phyloP scores from a whole-genome alignment of 179 eudicot species.

The Carnegiea gigantea region DNA sequence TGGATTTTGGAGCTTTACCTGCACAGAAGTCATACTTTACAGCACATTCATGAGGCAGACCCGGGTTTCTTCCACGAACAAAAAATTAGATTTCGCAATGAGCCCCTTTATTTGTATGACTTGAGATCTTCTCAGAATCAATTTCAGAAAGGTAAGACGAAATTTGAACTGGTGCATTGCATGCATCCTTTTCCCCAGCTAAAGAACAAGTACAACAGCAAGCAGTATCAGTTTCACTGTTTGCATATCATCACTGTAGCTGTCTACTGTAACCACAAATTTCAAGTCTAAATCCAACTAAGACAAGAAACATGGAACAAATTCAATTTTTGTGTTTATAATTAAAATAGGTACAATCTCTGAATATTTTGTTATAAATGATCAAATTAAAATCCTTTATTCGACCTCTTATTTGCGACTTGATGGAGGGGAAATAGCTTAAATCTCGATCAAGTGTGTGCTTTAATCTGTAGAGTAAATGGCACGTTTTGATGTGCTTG shows the following conservation, averaged over 20 bases:
- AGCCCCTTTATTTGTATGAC: conserved; percentile 32
- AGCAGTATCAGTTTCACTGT: background rate
- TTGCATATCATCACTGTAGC: conserved; percentile 10
- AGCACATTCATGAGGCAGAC: conserved; percentile 29
- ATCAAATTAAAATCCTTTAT: no score
- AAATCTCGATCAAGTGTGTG: no score
- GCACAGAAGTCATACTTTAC: conserved; percentile 23
- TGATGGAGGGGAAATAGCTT: no score
- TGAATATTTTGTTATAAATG: no score
- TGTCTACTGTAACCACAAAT: no score
- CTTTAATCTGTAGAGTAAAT: no score
- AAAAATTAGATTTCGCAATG: conserved; percentile 40
- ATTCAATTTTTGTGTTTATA: no score
- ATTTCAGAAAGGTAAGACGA: conserved; percentile 5
- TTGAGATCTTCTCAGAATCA: conserved; percentile 30
- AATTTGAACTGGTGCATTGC: conserved; percentile 23
- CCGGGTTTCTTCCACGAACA: conserved; percentile 33
- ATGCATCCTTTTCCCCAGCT: background rate
- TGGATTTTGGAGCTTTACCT: background rate
- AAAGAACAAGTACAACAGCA: conserved; percentile 9
- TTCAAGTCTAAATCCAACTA: no score
- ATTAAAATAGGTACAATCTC: no score
- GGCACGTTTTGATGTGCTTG: no score
- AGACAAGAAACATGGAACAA: no score
- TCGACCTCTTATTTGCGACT: no score